These are phyloP conservation scores for Apiotrichum gamsii DNA, from an alignment of 1,284 basidiomycete genomes.

Conservation along the genomic window DNA sequence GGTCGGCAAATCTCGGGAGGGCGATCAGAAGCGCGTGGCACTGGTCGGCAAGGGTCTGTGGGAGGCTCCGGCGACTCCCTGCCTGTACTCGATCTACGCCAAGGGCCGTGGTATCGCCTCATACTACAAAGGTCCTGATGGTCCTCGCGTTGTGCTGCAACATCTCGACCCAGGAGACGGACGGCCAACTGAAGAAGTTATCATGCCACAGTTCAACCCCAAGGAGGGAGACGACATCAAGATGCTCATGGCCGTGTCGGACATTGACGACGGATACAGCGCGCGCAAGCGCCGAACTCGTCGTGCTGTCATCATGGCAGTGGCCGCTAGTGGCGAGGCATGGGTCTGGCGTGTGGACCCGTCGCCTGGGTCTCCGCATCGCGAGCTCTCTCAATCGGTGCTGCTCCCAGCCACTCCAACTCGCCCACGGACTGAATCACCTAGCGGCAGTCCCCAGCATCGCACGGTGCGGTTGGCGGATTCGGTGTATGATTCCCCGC, in stretches of 20 bases:
- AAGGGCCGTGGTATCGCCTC: conserved; percentile 44
- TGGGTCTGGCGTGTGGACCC: conserved; percentile 44
- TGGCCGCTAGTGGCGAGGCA: conserved; percentile 29
- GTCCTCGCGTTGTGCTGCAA: conserved; percentile 29
- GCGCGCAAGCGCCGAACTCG: conserved; percentile 27
- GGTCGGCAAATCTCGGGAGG: conserved; percentile 22
- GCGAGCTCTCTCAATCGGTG: conserved; percentile 3
- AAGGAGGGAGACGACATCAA: conserved; percentile 30
- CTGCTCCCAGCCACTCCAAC: not conserved
- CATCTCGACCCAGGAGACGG: conserved; percentile 33
- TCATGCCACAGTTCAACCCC: conserved; percentile 34
- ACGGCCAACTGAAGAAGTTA: conserved; percentile 24
- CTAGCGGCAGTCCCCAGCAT: no score
- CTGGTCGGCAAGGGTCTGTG: conserved; percentile 41
- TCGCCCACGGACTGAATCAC: no score
- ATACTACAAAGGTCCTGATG: conserved; percentile 17
- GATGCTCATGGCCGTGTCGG: conserved; percentile 42
- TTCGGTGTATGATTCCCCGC: not conserved
- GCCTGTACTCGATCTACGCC: conserved; percentile 36
- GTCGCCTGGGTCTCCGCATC: conserved; percentile 9
- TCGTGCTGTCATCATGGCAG: conserved; percentile 41
- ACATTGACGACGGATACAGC: conserved; percentile 46
- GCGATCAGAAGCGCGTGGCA: conserved; percentile 4
- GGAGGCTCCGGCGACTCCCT: conserved; percentile 14
- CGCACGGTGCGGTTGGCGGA: not conserved